A percentile compares a stretch with the other conserved stretches of the same genome.
Evolutionary conservation across 1,284 basidiomycete genomes (phyloP).

Genomic region (Ceratobasidium sp.): DNA sequence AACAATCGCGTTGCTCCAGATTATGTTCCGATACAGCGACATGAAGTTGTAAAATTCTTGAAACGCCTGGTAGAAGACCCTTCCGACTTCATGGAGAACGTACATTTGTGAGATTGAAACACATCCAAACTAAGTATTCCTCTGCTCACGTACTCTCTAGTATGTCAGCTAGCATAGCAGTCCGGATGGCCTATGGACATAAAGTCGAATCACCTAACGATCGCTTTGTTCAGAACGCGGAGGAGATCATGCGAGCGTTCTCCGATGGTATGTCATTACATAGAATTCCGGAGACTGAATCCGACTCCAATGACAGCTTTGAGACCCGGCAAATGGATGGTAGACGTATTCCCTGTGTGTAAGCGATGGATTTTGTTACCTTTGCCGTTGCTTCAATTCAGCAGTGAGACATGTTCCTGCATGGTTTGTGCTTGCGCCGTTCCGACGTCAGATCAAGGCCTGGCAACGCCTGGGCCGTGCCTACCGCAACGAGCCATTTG

Average conservation of each 20-base stretch:
- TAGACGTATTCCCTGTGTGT: conserved; percentile 8
- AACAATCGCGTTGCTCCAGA: conserved; percentile 26
- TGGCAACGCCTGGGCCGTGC: conserved; percentile 43
- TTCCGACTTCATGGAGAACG: background rate
- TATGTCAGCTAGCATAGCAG: conserved; percentile 15
- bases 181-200: conserved; percentile 12
- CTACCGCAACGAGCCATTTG: conserved; percentile 46
- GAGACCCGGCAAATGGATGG: conserved; percentile 11
- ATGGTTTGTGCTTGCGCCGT: conserved; percentile 49
- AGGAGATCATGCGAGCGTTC: conserved; percentile 5
- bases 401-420: conserved; percentile 47
- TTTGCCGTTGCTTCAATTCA: background rate
- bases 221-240: conserved; percentile 18
- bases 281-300: background rate
- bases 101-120: background rate
- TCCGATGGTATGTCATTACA: background rate
- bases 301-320: background rate
- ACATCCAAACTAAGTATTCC: background rate
- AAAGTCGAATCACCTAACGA: conserved; percentile 18
- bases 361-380: background rate
- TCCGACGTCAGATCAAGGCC: conserved; percentile 45
- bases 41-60: conserved; percentile 5
- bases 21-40: too few relatives aligned
- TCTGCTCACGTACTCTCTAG: background rate
- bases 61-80: background rate